Evolutionary conservation across 257 asterid genomes (phyloP).

Genomic region (Plantago major): DNA sequence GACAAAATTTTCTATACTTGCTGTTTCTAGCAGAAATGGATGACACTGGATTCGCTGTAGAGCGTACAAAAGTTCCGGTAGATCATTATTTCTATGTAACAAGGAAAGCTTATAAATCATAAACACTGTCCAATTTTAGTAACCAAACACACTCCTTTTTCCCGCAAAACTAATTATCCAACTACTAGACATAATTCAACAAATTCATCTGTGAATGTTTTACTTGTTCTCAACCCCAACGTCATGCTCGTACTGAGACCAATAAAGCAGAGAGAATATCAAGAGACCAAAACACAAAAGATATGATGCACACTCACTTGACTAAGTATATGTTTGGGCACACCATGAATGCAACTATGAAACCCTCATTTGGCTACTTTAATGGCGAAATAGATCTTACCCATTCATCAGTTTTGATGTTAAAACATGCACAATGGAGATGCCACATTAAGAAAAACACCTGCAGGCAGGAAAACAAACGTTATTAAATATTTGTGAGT

Average conservation of each 20-base stretch:
- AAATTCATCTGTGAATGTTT: background rate
- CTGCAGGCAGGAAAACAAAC: slow-evolving; percentile 20
- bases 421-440: slow-evolving; percentile 41
- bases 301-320: background rate
- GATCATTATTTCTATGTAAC: slow-evolving; percentile 6
- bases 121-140: background rate
- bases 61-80: background rate
- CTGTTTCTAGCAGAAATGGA: background rate
- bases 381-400: slow-evolving; percentile 27
- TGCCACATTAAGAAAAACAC: slow-evolving; percentile 53
- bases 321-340: background rate
- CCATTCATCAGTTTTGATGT: slow-evolving; percentile 60
- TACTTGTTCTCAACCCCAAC: background rate
- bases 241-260: background rate
- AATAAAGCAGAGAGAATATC: background rate
- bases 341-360: background rate
- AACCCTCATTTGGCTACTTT: slow-evolving; percentile 13
- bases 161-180: background rate
- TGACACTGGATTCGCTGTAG: background rate
- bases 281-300: background rate
- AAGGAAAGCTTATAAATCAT: slow-evolving; percentile 1
- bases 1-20: background rate
- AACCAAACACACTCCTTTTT: slow-evolving; percentile 2
- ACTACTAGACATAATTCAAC: background rate
- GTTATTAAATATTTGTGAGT: background rate